Base-by-base conservation (phyloP, 805 yeast genomes). In the Suhomyces prunicola region DNA sequence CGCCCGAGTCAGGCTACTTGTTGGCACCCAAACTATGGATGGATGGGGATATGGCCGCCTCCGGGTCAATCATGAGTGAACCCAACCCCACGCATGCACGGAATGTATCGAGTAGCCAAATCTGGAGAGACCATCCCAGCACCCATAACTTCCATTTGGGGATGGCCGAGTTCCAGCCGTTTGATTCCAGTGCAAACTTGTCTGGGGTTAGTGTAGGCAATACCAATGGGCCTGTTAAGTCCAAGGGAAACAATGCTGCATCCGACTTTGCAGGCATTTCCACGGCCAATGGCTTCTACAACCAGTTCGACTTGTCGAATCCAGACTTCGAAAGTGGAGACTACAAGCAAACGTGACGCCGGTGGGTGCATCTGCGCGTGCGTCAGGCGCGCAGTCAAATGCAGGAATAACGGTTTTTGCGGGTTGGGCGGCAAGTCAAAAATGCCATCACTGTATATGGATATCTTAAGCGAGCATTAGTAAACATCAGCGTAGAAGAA, bases 101-200 rank as follows among this genome's bases (percentile, higher is more conserved):
- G 15, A 56, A 47, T 9, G 51, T 55, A 9, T 54, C 57, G 36
- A 55, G 50, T 48, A 54, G 54, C 17, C 60, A 57, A 47, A 57
- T 65, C 29, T 65, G 69, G 69, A 51, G 68, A 33, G 61, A 62
- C 44, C 47, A 50, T 35, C 23, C 54, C 9, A 48, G 44, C 24
- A 41, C 50, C 22, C 56, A 54, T 42, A 50, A 53, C 40, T 53
- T 53, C 39, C 50, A 53, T 36, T 47, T 56, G 27, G 52, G 59
- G 6, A 47, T 50, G 48, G 57, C 57, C 22, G 61, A 57, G 42
- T 58, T 55, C 47, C 54, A 52, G 47, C 63, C 60, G 41, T 57
- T 56, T 50, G 53, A 48, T 29, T 36, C 53, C 35, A 46, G 46
- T 17, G 29, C 45, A 17, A 46, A 46, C 33, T 45, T 53, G 45